Evolutionary conservation across 2,329 filamentous ascomycete species (phyloP), one percentile per base, ranked within the genome.

Genomic region (Chrysoporthe puriensis): DNA sequence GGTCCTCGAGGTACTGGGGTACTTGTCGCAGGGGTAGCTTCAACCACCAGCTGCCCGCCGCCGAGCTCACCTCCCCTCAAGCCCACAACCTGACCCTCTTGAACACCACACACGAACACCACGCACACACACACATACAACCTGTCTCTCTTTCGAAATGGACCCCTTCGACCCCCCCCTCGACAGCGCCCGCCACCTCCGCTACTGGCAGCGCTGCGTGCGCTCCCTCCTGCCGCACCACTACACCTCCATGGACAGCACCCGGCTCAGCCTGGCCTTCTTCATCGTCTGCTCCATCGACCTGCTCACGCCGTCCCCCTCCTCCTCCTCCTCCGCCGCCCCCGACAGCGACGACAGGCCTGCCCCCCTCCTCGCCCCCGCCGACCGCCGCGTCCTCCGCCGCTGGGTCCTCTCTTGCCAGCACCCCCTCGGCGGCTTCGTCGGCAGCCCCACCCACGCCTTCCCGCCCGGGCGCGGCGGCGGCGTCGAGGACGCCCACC

Each of bases 151-250:
- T 26, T 26, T 26, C 26, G 26, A 26, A 26, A 26, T 26, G 3
- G 66, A 72, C 32, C 66, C 71, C 14, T 62, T 70, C 18, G 72
- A 72, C 9, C 74, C 78, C 3, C 72, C 76, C 34, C 79, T 91
- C 70, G 82, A 91, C 75, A 87, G 84, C 67, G 82, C 86, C 60
- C 86, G 85, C 67, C 96, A 99, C 78, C 83, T 96, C 76, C 93
- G 91, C 76, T 99, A 97, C 85, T 99, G 94, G 90, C 88, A 94
- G 72, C 90, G 94, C 76, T 97, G 95, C 77, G 86, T 96, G 71
- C 91, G 91, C 77, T 91, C 90, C 34, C 86, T 91, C 70, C 88
- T 99, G 7, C 96, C 96, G 0, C 86, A 89, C 58, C 85, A 88
- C 70, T 99, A 98, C 82, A 96, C 92, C 18, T 85, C 89, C 77